Evolutionary conservation across 2,329 filamentous ascomycete genomes (phyloP).

Genomic region (Sporothrix brasiliensis): DNA sequence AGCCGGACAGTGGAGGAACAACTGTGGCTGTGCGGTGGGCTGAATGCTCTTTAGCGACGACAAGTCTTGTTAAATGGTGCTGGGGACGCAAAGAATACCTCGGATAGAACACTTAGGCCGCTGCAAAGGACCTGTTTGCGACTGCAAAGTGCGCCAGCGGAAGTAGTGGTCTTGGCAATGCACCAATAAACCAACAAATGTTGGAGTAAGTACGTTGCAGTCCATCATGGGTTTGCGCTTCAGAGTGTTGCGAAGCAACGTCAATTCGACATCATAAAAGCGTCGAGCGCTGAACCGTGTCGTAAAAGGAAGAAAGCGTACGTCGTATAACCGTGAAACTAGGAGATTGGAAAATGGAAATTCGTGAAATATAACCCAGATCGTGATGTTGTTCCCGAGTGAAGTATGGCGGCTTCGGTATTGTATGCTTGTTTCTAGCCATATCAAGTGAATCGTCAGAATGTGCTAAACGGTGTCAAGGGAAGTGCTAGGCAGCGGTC

Average conservation of each 20-base stretch:
- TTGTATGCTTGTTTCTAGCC: neutral
- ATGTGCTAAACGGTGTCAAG: neutral
- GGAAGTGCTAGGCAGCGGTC: too few relatives aligned
- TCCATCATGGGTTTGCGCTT: neutral
- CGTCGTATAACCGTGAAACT: neutral
- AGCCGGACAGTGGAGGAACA: neutral
- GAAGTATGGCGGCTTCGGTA: neutral
- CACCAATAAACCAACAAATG: neutral
- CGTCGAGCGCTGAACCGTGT: neutral
- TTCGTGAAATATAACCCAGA: neutral
- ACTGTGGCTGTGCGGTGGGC: constrained; percentile 23
- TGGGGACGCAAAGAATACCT: neutral
- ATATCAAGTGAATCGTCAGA: neutral
- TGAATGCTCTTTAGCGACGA: neutral
- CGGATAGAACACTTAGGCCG: neutral
- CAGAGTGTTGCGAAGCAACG: neutral
- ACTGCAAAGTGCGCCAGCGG: neutral
- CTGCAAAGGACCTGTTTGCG: neutral
- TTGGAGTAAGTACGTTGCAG: neutral
- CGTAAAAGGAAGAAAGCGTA: too few relatives aligned
- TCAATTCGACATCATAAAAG: neutral
- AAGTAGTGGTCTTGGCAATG: constrained; percentile 20
- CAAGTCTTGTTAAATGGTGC: neutral
- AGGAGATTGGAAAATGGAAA: neutral
- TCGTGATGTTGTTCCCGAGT: neutral